These are phyloP conservation scores for Colletotrichum cereale DNA, from an alignment of 2,329 filamentous ascomycete species.

Conservation along the genomic window DNA sequence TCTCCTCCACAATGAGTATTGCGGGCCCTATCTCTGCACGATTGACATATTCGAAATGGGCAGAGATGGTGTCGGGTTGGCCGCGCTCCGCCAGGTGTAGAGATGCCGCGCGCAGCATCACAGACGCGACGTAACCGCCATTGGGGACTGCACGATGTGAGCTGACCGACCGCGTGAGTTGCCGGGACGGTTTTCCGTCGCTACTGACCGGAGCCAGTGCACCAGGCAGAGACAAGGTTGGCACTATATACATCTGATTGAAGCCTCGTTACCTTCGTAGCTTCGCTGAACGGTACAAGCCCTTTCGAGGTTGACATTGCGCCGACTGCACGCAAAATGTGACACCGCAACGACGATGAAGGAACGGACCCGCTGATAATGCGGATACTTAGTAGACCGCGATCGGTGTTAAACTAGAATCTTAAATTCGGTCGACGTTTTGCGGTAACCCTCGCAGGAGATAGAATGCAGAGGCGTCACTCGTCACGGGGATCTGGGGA, in stretches of 20 bases:
- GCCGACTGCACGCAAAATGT: neutral
- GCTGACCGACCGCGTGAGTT: neutral
- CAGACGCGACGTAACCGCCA: conserved; percentile 59
- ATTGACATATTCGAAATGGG: conserved; percentile 57
- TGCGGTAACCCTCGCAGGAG: too few species aligned
- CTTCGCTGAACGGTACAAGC: conserved; percentile 42
- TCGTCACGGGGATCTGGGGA: conserved; percentile 9
- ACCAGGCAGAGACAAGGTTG: conserved; percentile 43
- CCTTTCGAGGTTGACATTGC: conserved; percentile 15
- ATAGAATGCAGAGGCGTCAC: neutral
- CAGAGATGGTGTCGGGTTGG: conserved; percentile 55
- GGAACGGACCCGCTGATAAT: neutral
- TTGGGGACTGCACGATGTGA: conserved; percentile 53
- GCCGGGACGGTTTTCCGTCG: too few species aligned
- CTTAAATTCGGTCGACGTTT: neutral
- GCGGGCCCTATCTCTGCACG: conserved; percentile 54
- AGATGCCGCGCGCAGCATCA: conserved; percentile 53
- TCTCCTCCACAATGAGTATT: conserved; percentile 54
- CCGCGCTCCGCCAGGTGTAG: conserved; percentile 49
- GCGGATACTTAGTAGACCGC: neutral
- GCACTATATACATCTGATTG: conserved; percentile 44
- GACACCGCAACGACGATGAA: neutral
- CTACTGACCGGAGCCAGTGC: conserved; percentile 44
- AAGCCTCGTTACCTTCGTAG: conserved; percentile 42
- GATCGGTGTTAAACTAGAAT: neutral